Percentiles rank a stretch among this genome's conserved stretches.
Evolutionary conservation across 129 eudicot genomes (phyloP).

Genomic region (Artemisia annua): DNA sequence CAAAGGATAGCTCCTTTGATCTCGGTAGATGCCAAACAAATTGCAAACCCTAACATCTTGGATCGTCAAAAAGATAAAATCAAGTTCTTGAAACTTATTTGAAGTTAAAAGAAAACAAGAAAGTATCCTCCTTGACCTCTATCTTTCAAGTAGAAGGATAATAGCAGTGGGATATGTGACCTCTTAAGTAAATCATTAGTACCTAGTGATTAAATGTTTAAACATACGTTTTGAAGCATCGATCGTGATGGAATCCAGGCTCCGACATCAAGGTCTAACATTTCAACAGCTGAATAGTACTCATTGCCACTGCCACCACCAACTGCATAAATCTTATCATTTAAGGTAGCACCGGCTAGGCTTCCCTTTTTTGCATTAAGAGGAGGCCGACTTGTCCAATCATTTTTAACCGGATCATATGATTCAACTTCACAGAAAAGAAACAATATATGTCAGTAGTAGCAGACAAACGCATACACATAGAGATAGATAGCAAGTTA

Average conservation of each 20-base stretch:
- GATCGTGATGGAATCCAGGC: constrained; percentile 66
- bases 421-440: constrained; percentile 56
- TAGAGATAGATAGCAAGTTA: neutral
- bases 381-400: constrained; percentile 59
- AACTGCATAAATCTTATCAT: constrained; percentile 65
- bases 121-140: no score
- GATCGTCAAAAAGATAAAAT: no score
- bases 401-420: constrained; percentile 46
- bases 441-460: constrained; percentile 19
- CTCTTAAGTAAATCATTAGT: neutral
- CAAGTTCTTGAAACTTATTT: no score
- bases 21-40: no score
- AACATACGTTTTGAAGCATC: constrained; percentile 68
- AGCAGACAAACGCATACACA: constrained; percentile 6
- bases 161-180: no score
- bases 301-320: constrained; percentile 76
- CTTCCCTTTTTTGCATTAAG: constrained; percentile 61
- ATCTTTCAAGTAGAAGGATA: no score
- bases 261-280: constrained; percentile 70
- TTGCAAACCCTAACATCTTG: no score
- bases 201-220: neutral
- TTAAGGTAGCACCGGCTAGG: constrained; percentile 67
- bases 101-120: no score
- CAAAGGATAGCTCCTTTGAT: no score
- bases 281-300: constrained; percentile 63